Conservation (phyloP, 2,329 filamentous ascomycete species). For the Venturia asperata region DNA sequence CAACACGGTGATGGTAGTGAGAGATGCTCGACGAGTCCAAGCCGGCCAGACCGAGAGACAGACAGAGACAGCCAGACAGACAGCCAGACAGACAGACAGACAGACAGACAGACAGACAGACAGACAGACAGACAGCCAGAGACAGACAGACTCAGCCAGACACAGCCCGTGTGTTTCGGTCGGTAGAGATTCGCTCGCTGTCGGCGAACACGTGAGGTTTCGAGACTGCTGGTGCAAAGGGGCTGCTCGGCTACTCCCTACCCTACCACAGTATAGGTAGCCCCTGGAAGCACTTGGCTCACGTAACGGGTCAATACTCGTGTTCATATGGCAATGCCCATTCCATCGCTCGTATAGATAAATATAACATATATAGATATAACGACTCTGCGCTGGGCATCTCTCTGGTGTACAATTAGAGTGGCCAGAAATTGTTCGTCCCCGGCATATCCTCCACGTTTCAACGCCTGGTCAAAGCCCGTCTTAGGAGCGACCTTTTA, state of each 20-base stretch:
- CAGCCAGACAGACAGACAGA: neutral
- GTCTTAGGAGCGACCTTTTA: neutral
- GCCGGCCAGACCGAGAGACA: too few species aligned
- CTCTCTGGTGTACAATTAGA: neutral
- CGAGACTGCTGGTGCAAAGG: neutral
- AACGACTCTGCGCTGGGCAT: neutral
- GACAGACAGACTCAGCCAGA: neutral
- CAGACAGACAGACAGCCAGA: too few species aligned
- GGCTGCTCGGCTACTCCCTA: neutral
- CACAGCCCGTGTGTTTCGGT: neutral
- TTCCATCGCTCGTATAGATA: too few species aligned
- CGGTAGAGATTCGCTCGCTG: neutral
- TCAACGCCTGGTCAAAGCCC: conserved; percentile 2
- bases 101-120: neutral
- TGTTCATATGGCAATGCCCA: too few species aligned
- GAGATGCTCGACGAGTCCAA: too few species aligned
- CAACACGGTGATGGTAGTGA: too few species aligned
- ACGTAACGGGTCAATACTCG: too few species aligned
- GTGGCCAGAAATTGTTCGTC: neutral
- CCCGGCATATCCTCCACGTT: conserved; percentile 7
- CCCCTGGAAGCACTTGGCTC: too few species aligned
- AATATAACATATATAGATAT: too few species aligned
- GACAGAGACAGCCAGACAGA: too few species aligned
- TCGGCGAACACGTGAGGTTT: neutral
- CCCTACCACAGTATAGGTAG: too few species aligned